These are phyloP conservation scores for Umbellularia californica DNA, from an alignment of 164 flowering plant species.

Conservation along the genomic window DNA sequence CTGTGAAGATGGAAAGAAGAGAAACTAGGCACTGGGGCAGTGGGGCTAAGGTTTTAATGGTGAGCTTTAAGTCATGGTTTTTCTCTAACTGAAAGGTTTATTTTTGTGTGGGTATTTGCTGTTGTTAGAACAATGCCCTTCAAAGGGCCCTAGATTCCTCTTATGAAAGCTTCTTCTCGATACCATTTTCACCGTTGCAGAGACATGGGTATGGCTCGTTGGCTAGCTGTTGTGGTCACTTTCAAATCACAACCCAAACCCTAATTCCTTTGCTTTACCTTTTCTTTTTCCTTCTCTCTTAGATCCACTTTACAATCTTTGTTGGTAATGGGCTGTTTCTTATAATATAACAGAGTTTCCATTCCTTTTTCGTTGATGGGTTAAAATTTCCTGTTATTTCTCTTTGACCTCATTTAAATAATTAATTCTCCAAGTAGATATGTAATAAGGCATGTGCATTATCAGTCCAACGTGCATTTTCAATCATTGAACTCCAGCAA, in stretches of 20 bases:
- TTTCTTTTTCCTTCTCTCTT: not conserved
- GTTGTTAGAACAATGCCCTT: not conserved
- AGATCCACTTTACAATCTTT: not conserved
- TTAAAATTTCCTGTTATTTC: too few relatives aligned
- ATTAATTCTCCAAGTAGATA: too few relatives aligned
- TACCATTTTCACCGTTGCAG: not conserved
- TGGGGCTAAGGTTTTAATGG: not conserved
- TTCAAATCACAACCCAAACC: not conserved
- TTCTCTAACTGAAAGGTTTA: not conserved
- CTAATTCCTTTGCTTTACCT: not conserved
- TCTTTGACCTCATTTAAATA: too few relatives aligned
- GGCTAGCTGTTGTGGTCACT: slow-evolving; percentile 2
- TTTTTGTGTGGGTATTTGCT: not conserved
- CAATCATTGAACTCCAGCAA: not conserved
- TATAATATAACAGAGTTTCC: not conserved
- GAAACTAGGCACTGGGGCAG: not conserved
- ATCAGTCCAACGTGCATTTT: too few relatives aligned
- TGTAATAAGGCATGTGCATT: too few relatives aligned
- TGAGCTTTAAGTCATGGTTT: not conserved
- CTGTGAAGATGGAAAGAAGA: not conserved
- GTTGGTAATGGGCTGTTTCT: not conserved
- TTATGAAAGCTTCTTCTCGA: not conserved
- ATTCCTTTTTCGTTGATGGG: not conserved
- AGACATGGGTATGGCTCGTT: not conserved
- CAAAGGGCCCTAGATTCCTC: not conserved